phyloP scores from a whole-genome alignment of 192 early-diverging fungal genomes.

The Gonapodya prolifera region DNA sequence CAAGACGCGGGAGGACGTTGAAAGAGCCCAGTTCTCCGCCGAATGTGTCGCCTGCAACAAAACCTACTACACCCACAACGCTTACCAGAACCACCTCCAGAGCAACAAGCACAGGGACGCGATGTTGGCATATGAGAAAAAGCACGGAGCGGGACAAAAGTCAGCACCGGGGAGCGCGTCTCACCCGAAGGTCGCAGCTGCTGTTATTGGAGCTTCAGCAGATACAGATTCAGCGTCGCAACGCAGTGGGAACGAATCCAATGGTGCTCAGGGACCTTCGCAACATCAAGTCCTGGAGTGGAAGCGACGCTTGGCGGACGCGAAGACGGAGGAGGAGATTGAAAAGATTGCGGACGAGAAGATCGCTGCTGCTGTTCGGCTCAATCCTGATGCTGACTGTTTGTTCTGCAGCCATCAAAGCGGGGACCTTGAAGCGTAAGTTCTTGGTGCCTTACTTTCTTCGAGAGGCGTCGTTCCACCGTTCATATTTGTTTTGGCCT shows the following conservation, averaged over 20 bases:
- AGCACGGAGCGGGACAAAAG: background rate
- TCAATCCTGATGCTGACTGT: conserved; percentile 61
- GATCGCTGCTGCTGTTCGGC: conserved; percentile 48
- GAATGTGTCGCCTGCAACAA: conserved; percentile 47
- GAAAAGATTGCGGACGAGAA: conserved; percentile 69
- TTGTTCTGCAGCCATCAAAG: conserved; percentile 69
- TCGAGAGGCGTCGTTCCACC: conserved; percentile 20
- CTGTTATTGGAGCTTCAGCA: background rate
- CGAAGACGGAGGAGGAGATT: conserved; percentile 37
- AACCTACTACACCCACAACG: conserved; percentile 67
- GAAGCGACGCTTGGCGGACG: conserved; percentile 26
- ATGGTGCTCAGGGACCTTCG: background rate
- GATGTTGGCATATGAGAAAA: conserved; percentile 13
- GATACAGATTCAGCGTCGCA: background rate
- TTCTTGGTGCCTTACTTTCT: conserved; percentile 30
- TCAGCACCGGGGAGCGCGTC: background rate
- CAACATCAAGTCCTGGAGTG: conserved; percentile 13
- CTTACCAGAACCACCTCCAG: conserved; percentile 75
- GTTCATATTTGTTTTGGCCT: background rate
- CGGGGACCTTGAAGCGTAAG: conserved; percentile 25
- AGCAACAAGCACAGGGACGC: conserved; percentile 93
- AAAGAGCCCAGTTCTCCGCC: conserved; percentile 17
- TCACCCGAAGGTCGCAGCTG: background rate
- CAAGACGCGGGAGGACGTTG: conserved; percentile 26
- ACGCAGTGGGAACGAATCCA: background rate